Evolutionary conservation across 2,329 filamentous ascomycete genomes (phyloP), one percentile per base, ranked within the genome.

Genomic region (Colletotrichum ledebouriae): DNA sequence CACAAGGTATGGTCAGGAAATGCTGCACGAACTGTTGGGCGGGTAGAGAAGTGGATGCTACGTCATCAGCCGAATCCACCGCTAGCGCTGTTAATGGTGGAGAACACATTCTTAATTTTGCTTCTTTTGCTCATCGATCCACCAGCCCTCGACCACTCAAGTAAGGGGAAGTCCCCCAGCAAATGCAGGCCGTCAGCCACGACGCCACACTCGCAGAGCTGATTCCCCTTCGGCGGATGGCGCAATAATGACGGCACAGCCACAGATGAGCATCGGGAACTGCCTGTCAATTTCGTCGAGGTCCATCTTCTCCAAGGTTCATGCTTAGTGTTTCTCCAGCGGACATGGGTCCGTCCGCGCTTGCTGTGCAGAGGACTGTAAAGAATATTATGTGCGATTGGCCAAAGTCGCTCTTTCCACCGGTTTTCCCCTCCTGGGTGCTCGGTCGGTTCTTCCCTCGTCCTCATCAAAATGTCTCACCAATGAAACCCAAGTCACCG

Each of bases 61-160:
- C 67, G 67, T 69, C 67, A 69, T 69, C 57, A 67, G 58, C 52
- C 44, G 13, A 59, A 44, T 50, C 57, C 65, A 52, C 37, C 33
- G 39, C 58, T 67, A 62, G 58, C 52, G 67, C 44, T 12, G 29
- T 11, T 3, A 20, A 17, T 25, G 15, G 39, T 49, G 22, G 46
- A 41, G 34, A 22, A 41, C 33, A 17, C 56, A 25, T 59, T 60
- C 55, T 69, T 50, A 66, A 29, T 60, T 63, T 63, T 58, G 22
- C 47, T 42, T 37, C 33, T 55, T 53, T 68, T 15, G 49, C 47
- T 65, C 41, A 56, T 69, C 22, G 25, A 34, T 39, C 56, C 62
- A 56, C 49, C 22, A 7, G 15, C 44, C 50, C 25, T 59, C 61
- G 17, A 15, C 66, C 66, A 66, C 39, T 66, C 39, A 59, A 29